A percentile compares a stretch with the other conserved stretches of the same genome.
phyloP scores from a whole-genome alignment of 2,329 filamentous ascomycete species.

The Hypomyces rosellus region DNA sequence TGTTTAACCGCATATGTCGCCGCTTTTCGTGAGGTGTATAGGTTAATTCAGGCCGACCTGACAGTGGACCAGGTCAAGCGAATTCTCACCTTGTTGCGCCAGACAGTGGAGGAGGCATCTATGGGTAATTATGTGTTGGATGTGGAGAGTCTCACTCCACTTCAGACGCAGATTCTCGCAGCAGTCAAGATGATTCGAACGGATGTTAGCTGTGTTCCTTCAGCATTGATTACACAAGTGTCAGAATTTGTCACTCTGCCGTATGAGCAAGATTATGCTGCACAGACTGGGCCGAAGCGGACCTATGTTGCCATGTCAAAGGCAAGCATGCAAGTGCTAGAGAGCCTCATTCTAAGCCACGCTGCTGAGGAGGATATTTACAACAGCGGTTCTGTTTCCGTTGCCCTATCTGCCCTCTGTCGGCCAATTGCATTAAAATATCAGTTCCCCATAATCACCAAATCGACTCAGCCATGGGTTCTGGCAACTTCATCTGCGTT shows the following conservation, averaged over 20 bases:
- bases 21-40: constrained; percentile 70
- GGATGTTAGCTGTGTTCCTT: constrained; percentile 57
- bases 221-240: constrained; percentile 61
- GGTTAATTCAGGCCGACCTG: constrained; percentile 60
- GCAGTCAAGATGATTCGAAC: constrained; percentile 62
- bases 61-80: constrained; percentile 54
- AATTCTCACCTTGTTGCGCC: constrained; percentile 65
- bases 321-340: constrained; percentile 65
- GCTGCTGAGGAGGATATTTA: constrained; percentile 62
- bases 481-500: constrained; percentile 68
- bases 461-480: constrained; percentile 68
- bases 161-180: constrained; percentile 65
- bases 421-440: constrained; percentile 76
- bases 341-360: constrained; percentile 53
- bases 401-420: constrained; percentile 60
- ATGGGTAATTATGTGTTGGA: constrained; percentile 64
- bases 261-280: constrained; percentile 41
- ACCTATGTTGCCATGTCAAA: constrained; percentile 90
- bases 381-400: constrained; percentile 56
- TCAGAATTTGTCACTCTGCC: constrained; percentile 67
- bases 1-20: constrained; percentile 81
- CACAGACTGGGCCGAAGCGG: constrained; percentile 44
- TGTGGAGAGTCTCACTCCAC: constrained; percentile 62
- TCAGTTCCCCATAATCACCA: constrained; percentile 64
- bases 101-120: constrained; percentile 65